Evolutionary conservation across 2,329 filamentous ascomycete species (phyloP).

Genomic region (Pyrenophora tritici-repentis): DNA sequence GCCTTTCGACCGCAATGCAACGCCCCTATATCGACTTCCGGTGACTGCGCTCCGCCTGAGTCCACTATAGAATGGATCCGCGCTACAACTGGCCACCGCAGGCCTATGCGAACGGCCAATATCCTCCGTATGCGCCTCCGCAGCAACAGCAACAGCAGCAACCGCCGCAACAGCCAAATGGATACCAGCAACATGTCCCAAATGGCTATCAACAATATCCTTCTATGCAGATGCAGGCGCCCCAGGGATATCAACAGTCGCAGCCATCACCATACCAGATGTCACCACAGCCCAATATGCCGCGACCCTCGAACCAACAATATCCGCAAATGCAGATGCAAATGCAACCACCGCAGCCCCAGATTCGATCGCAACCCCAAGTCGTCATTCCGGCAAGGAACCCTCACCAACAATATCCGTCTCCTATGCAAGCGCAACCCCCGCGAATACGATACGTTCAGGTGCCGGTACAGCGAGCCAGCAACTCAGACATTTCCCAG

Average conservation of each 20-base stretch:
- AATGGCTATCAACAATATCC: constrained; percentile 25
- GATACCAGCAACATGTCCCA: constrained; percentile 35
- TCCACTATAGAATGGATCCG: constrained; percentile 34
- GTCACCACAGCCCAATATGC: constrained; percentile 8
- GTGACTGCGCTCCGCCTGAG: constrained; percentile 15
- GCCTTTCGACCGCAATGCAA: constrained; percentile 25
- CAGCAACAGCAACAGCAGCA: constrained; percentile 34
- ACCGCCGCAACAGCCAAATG: constrained; percentile 32
- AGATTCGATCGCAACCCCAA: constrained; percentile 35
- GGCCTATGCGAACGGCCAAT: constrained; percentile 36
- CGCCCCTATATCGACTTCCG: constrained; percentile 14
- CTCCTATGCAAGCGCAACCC: constrained; percentile 35
- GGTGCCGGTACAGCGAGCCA: constrained; percentile 30
- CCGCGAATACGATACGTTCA: constrained; percentile 37
- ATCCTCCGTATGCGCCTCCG: constrained; percentile 34
- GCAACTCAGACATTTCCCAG: constrained; percentile 20
- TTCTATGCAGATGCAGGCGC: constrained; percentile 7
- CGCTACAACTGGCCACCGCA: constrained; percentile 44
- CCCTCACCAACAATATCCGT: constrained; percentile 15
- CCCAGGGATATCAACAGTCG: constrained; percentile 17
- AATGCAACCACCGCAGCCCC: constrained; percentile 13
- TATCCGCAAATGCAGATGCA: constrained; percentile 28
- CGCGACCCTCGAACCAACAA: constrained; percentile 32
- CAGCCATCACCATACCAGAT: constrained; percentile 26
- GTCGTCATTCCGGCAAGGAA: constrained; percentile 34